Conservation (phyloP, 257 asterid genomes). For the Solanum ossicruentum region DNA sequence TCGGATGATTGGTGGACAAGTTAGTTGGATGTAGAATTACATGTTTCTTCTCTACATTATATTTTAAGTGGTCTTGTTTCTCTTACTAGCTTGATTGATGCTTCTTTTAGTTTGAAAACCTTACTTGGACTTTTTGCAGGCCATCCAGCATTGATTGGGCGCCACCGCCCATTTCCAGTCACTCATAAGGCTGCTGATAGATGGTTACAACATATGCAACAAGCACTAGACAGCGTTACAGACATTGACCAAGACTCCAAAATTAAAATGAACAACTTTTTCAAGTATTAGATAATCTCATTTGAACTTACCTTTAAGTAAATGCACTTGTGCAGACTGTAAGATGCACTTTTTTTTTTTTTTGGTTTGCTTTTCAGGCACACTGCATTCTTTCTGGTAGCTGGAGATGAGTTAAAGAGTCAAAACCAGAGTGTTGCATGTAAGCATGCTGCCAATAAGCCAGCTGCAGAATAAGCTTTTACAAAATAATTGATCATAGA, state of each 20-base stretch:
- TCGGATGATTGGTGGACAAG: neutral
- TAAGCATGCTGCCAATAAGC: slow-evolving; percentile 48
- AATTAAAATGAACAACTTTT: slow-evolving; percentile 71
- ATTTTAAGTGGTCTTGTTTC: neutral
- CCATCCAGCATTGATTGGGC: slow-evolving; percentile 92
- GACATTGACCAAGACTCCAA: slow-evolving; percentile 71
- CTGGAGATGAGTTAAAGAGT: slow-evolving; percentile 75
- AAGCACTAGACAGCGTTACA: slow-evolving; percentile 46
- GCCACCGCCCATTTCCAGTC: slow-evolving; percentile 92
- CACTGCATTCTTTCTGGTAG: slow-evolving; percentile 91
- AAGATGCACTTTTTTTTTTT: neutral
- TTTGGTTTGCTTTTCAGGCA: slow-evolving; percentile 34
- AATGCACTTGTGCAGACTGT: neutral
- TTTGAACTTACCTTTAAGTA: neutral
- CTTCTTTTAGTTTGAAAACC: neutral
- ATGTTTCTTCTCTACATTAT: neutral
- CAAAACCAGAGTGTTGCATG: slow-evolving; percentile 37
- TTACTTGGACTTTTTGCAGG: slow-evolving; percentile 30
- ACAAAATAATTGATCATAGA: neutral
- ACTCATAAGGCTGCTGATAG: slow-evolving; percentile 88
- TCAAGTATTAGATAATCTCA: slow-evolving; percentile 37
- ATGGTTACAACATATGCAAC: slow-evolving; percentile 96
- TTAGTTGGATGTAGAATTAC: neutral
- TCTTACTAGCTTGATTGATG: neutral
- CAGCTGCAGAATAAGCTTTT: slow-evolving; percentile 21